Conservation (phyloP, 2,329 filamentous ascomycete species). For the Stromatinia cepivora region DNA sequence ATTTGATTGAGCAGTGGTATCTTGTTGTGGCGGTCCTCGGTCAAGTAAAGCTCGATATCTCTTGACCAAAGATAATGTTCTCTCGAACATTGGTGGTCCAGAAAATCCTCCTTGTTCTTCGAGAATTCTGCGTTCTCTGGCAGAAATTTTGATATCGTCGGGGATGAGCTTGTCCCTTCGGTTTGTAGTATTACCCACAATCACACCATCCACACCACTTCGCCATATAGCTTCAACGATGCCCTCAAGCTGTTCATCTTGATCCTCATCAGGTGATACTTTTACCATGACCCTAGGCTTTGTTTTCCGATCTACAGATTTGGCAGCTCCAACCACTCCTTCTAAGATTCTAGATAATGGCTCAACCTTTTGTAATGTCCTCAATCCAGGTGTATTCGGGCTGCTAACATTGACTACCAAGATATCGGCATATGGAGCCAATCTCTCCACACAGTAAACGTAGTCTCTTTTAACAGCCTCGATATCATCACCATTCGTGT, state of each 20-base stretch:
- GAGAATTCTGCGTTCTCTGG: conserved; percentile 66
- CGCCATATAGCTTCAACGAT: conserved; percentile 83
- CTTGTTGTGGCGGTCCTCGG: conserved; percentile 43
- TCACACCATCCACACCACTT: conserved; percentile 89
- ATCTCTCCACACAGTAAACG: conserved; percentile 79
- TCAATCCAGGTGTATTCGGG: conserved; percentile 90
- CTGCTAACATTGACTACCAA: conserved; percentile 98
- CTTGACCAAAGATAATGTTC: conserved; percentile 75
- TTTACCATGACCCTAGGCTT: conserved; percentile 94
- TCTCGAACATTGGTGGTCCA: conserved; percentile 82
- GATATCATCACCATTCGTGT: conserved; percentile 81
- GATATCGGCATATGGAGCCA: conserved; percentile 89
- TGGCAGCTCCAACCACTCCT: conserved; percentile 79
- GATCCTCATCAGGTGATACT: conserved; percentile 93
- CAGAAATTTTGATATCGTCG: conserved; percentile 61
- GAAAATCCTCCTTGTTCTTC: conserved; percentile 85
- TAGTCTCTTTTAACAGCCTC: conserved; percentile 79
- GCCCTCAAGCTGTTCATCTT: conserved; percentile 77
- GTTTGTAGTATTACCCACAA: conserved; percentile 97
- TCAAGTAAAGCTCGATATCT: conserved; percentile 74
- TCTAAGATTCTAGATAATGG: conserved; percentile 78
- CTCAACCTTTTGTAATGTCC: conserved; percentile 80
- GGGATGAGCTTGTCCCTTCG: conserved; percentile 71
- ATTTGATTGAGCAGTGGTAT: conserved; percentile 21
- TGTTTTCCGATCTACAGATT: conserved; percentile 64